Percentiles rank a stretch among this genome's conserved stretches.
These are phyloP conservation scores for Trichoderma pleuroti DNA, from an alignment of 2,329 filamentous ascomycete species.

Conservation along the genomic window DNA sequence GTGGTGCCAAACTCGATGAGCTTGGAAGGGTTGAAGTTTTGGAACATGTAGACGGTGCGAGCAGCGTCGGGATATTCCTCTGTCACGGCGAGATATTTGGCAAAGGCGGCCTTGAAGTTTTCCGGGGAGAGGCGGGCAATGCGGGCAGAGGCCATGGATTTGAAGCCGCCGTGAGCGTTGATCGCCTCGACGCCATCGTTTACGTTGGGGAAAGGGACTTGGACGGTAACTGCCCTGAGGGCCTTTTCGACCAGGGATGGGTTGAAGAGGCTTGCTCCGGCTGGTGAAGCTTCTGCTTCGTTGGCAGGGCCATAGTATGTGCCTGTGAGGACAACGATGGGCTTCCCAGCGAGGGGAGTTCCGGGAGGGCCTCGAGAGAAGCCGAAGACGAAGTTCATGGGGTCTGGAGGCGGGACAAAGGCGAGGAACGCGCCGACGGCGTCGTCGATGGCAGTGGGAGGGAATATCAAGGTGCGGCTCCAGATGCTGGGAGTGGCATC, in stretches of 20 bases:
- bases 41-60: constrained; percentile 21
- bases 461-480: constrained; percentile 31
- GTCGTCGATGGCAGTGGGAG: constrained; percentile 22
- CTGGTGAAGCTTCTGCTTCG: constrained; percentile 25
- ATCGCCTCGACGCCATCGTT: constrained; percentile 25
- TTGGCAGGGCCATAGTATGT: constrained; percentile 26
- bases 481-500: constrained; percentile 28
- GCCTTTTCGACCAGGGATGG: constrained; percentile 22
- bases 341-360: constrained; percentile 29
- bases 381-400: constrained; percentile 24
- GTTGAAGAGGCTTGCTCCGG: constrained; percentile 21
- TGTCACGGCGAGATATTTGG: constrained; percentile 26
- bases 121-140: constrained; percentile 20
- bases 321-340: constrained; percentile 28
- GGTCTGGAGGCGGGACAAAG: constrained; percentile 20
- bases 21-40: constrained; percentile 21
- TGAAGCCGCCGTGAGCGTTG: constrained; percentile 31
- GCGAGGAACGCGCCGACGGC: constrained; percentile 26
- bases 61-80: constrained; percentile 22
- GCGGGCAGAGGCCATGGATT: constrained; percentile 27
- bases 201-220: constrained; percentile 23
- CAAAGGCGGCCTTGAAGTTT: constrained; percentile 25
- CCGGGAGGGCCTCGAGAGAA: constrained; percentile 31
- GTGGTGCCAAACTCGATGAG: background rate
- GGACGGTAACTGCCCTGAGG: constrained; percentile 25